These are phyloP conservation scores for Sphaerobolus stellatus DNA, from an alignment of 1,284 basidiomycete species.

Conservation along the genomic window DNA sequence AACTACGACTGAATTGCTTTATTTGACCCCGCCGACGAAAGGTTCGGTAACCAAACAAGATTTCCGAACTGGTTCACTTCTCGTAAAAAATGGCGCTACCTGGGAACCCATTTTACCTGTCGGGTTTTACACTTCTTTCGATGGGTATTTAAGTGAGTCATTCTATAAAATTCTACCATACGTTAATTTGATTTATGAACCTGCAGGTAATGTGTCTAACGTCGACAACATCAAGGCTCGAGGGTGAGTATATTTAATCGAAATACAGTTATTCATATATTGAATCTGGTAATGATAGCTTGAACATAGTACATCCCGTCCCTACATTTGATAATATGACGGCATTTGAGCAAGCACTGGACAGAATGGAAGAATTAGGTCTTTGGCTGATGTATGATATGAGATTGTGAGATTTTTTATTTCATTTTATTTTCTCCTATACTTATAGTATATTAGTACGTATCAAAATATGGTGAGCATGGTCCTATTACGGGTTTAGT, in stretches of 20 bases:
- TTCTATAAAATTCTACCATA: not conserved
- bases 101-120: constrained; percentile 67
- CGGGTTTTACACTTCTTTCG: constrained; percentile 72
- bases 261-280: not conserved
- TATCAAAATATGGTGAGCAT: constrained; percentile 9
- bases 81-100: constrained; percentile 51
- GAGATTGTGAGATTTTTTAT: constrained; percentile 50
- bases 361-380: constrained; percentile 69
- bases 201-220: constrained; percentile 49
- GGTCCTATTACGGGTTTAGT: not conserved
- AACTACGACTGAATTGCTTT: constrained; percentile 48
- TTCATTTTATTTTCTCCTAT: not conserved
- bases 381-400: constrained; percentile 79
- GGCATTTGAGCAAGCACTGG: constrained; percentile 46
- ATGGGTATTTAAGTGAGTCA: constrained; percentile 45
- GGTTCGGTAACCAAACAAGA: constrained; percentile 68
- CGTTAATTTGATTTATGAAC: not conserved
- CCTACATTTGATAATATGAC: constrained; percentile 62
- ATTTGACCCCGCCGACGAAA: constrained; percentile 48
- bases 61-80: constrained; percentile 61
- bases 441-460: not conserved
- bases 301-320: constrained; percentile 54
- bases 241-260: constrained; percentile 46
- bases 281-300: constrained; percentile 12
- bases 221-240: constrained; percentile 57